Conservation (phyloP, 345 rosid species). For the Citrus medica region DNA sequence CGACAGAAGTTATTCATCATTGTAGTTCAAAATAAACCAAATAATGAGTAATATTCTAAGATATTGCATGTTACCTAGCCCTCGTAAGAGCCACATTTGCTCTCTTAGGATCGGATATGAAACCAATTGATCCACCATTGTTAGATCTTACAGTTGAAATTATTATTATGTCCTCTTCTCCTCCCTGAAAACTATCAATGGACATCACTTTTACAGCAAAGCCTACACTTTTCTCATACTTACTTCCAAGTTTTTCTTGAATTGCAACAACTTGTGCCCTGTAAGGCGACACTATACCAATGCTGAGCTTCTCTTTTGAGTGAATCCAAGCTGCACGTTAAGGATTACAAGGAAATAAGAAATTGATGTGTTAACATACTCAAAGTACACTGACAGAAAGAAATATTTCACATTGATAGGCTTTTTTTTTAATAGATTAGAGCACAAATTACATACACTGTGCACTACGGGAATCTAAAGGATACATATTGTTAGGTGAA, state of each 20-base stretch:
- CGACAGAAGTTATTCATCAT: neutral
- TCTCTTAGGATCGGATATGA: neutral
- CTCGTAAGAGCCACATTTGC: neutral
- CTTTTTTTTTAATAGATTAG: neutral
- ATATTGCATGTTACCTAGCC: constrained; percentile 12
- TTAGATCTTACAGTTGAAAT: neutral
- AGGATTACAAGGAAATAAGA: neutral
- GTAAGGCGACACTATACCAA: constrained; percentile 47
- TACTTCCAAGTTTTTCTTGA: constrained; percentile 21
- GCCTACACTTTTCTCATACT: constrained; percentile 12
- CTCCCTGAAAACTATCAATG: neutral
- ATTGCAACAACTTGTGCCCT: constrained; percentile 36
- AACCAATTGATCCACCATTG: neutral
- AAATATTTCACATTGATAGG: neutral
- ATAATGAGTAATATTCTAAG: constrained; percentile 2
- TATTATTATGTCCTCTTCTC: neutral
- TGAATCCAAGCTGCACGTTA: constrained; percentile 25
- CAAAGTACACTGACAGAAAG: neutral
- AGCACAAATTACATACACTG: neutral
- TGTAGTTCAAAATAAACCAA: neutral
- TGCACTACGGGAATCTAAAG: neutral
- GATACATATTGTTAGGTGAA: neutral
- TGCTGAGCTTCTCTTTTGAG: constrained; percentile 24
- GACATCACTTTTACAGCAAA: constrained; percentile 13
- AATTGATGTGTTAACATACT: neutral